Conservation (phyloP, 495 filamentous ascomycete genomes). For the Jackrogersella multiformis region DNA sequence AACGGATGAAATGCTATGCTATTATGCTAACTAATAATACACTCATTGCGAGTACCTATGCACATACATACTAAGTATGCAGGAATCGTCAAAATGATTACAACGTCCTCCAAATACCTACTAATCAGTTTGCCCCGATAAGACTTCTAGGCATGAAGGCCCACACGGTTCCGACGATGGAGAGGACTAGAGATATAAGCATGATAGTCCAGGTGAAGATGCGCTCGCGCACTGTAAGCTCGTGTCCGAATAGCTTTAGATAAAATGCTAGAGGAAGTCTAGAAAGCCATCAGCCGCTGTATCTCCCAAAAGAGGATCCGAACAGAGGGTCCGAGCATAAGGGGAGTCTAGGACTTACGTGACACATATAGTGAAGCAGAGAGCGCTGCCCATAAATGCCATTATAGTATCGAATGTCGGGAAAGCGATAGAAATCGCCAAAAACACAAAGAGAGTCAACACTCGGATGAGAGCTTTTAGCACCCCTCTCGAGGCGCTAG, state of each 20-base stretch:
- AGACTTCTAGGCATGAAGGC: slow-evolving; percentile 80
- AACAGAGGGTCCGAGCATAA: neutral
- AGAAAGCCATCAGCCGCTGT: neutral
- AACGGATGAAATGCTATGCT: neutral
- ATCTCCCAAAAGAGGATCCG: neutral
- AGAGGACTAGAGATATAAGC: slow-evolving; percentile 71
- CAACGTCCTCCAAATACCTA: neutral
- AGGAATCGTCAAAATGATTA: neutral
- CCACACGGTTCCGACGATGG: slow-evolving; percentile 81
- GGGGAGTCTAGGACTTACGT: slow-evolving; percentile 60
- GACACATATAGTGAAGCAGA: slow-evolving; percentile 95
- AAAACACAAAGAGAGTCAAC: slow-evolving; percentile 50
- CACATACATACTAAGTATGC: neutral
- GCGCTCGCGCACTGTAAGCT: slow-evolving; percentile 73
- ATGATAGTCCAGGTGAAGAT: slow-evolving; percentile 75
- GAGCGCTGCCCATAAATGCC: slow-evolving; percentile 88
- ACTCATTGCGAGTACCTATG: neutral
- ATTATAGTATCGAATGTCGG: slow-evolving; percentile 93
- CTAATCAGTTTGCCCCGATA: slow-evolving; percentile 53
- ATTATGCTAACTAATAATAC: neutral
- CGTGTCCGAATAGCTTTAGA: slow-evolving; percentile 87
- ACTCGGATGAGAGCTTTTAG: slow-evolving; percentile 71
- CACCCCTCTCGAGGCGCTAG: slow-evolving; percentile 65
- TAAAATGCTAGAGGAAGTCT: slow-evolving; percentile 85
- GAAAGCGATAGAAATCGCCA: slow-evolving; percentile 74